Evolutionary conservation across 768 basidiomycete genomes (phyloP), one percentile per base, ranked within the genome.

Genomic region (Lepiota venenata): DNA sequence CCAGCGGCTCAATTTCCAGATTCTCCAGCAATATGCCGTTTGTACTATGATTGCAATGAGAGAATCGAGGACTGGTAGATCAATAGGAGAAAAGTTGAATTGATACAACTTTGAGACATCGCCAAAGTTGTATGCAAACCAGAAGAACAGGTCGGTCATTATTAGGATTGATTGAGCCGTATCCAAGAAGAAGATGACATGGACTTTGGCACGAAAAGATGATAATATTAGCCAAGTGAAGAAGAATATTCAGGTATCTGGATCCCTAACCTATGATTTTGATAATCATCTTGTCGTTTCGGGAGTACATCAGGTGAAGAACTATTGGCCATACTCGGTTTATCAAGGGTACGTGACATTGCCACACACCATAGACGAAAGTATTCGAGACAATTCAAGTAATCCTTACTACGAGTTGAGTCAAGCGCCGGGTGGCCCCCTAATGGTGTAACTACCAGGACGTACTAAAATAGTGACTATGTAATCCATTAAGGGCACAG

Each of bases 121-220:
- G 36, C 47, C 47, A 16, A 49, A 49, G 21, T 49, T 21, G 18
- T 49, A 49, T 12, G 21, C 47, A 15, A 49, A 49, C 47, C 47
- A 49, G 27, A 38, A 49, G 36, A 49, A 49, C 4, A 37, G 32
- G 38, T 49, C 47, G 1, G 39, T 37, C 47, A 49, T 39, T 21
- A 35, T 49, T 12, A 49, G n/a, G 10, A 49, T 9, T 7, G 47
- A 38, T 39, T 49, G 47, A 14, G 39, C 36, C 4, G 36, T 49
- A 15, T 49, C 47, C 20, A 49, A 36, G 36, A 39, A 16, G 21
- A 49, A 49, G 18, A 49, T 37, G 16, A 49, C 12, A 20, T 45
- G 43, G 2, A 45, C 43, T 45, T 21, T 2, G n/a, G 3, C 2
- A 11, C 2, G 12, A 8, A 9, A 20, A 10, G 18, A 21, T n/a